These are phyloP conservation scores for Rosa multiflora DNA, from an alignment of 306 rosid genomes.

Conservation along the genomic window DNA sequence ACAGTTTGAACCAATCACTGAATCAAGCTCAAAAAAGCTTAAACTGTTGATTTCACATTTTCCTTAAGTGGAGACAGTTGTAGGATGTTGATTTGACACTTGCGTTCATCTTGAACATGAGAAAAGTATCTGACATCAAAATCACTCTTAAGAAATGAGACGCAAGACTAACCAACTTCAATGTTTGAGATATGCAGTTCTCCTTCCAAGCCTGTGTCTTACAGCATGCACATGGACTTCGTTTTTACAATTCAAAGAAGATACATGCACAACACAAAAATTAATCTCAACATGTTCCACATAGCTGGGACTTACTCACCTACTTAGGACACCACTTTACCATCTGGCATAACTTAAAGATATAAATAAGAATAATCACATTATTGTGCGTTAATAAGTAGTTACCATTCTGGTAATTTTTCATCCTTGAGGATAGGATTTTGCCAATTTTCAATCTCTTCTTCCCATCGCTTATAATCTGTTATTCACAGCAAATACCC, in stretches of 20 bases:
- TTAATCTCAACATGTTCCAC: background rate
- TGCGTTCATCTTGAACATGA: background rate
- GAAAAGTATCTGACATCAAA: background rate
- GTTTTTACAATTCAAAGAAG: background rate
- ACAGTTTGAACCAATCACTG: background rate
- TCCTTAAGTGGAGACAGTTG: background rate
- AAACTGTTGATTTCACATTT: background rate
- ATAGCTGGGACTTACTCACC: background rate
- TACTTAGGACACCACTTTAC: background rate
- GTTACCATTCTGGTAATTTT: constrained; percentile 87
- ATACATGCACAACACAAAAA: background rate
- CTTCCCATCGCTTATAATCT: constrained; percentile 97
- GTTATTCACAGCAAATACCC: constrained; percentile 23
- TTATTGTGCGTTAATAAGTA: constrained; percentile 11
- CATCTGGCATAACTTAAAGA: background rate
- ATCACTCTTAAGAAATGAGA: background rate
- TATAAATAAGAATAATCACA: constrained; percentile 22
- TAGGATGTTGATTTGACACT: background rate
- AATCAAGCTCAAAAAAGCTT: background rate
- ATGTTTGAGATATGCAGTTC: background rate
- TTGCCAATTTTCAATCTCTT: constrained; percentile 95
- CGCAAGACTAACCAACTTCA: background rate
- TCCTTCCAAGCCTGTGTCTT: constrained; percentile 1
- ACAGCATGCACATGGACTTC: background rate
- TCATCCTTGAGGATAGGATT: constrained; percentile 77